phyloP scores from a whole-genome alignment of 2,329 filamentous ascomycete species.

The Didymella exigua region DNA sequence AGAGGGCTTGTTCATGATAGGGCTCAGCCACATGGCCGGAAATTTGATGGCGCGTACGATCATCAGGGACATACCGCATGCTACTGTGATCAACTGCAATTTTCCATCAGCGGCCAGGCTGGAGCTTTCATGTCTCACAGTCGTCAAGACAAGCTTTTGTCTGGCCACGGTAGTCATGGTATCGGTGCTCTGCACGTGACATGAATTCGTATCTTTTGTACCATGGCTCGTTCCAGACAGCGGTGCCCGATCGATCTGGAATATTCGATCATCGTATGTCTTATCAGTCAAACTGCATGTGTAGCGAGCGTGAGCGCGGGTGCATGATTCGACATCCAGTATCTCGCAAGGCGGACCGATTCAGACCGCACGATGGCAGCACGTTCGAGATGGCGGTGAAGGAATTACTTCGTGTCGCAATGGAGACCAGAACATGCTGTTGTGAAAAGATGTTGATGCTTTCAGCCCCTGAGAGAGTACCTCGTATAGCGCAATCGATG shows the following conservation, averaged over 20 bases:
- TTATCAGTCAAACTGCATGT: conserved; percentile 9
- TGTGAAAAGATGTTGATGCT: neutral
- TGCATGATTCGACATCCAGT: conserved; percentile 5
- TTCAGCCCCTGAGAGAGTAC: conserved; percentile 5
- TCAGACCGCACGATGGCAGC: conserved; percentile 3
- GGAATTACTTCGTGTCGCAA: conserved; percentile 5
- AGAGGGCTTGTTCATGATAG: neutral
- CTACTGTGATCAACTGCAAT: too few species aligned
- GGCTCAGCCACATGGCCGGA: neutral
- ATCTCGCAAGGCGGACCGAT: conserved; percentile 9
- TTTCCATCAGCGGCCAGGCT: neutral
- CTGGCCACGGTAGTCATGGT: neutral
- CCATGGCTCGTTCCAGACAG: neutral
- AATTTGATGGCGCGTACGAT: neutral
- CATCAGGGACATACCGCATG: neutral
- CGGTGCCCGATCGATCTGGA: neutral
- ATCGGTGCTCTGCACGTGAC: conserved; percentile 4
- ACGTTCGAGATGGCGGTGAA: conserved; percentile 13
- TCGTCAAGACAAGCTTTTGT: conserved; percentile 1
- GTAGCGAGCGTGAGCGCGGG: conserved; percentile 4
- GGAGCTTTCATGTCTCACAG: neutral
- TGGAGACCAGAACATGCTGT: conserved; percentile 3
- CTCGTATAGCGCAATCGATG: conserved; percentile 10
- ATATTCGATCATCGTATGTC: neutral
- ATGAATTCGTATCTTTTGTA: neutral